Base-by-base conservation (phyloP, 2,329 filamentous ascomycete species). In the Ophiosphaerella herpotricha region DNA sequence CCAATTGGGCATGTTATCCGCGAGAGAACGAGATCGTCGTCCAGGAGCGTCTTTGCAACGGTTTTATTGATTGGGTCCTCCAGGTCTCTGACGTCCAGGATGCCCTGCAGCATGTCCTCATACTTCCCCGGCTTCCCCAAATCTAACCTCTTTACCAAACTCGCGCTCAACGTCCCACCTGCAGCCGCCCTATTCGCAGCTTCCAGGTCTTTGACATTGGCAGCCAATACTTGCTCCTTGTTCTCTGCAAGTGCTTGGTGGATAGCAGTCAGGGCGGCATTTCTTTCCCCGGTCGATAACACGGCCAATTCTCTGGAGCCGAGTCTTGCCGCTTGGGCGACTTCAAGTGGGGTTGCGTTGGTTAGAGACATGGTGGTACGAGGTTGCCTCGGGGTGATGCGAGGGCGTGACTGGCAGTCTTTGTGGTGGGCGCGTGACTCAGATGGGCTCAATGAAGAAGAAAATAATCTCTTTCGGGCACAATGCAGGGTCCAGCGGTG, bases 71-170 rank as follows among this genome's bases (percentile, higher is more conserved):
- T 83, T 60, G 94, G 94, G 76, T 99, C 94, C 41, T 89, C 83
- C 24, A 99, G 81, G 43, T 84, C 82, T 59, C 88, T 83, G 54
- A 99, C 94, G 75, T 96, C 91, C 52, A 95, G 76, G 54, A 99
- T 95, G 23, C 94, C 94, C 77, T 92, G 88, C 58, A 99, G 81
- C 94, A 99, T 97, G 69, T 97, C 94, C 68, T 97, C 92, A 80
- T 88, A 99, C 77, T 97, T 97, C 50, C 93, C 93, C 68, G 85
- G 84, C 72, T 89, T 88, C 41, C 85, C 86, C 41, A 99, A 79
- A 74, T 99, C 93, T 54, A 99, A 81, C 48, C 94, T 84, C 66
- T 95, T 94, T 29, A 97, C 84, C 21, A 97, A 82, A 67, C 90
- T 94, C 66, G 88, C 82, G 71, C 86, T 93, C 42, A 97, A 77